phyloP scores from a whole-genome alignment of 2,329 filamentous ascomycete species.

The Aspergillus pseudonomiae region DNA sequence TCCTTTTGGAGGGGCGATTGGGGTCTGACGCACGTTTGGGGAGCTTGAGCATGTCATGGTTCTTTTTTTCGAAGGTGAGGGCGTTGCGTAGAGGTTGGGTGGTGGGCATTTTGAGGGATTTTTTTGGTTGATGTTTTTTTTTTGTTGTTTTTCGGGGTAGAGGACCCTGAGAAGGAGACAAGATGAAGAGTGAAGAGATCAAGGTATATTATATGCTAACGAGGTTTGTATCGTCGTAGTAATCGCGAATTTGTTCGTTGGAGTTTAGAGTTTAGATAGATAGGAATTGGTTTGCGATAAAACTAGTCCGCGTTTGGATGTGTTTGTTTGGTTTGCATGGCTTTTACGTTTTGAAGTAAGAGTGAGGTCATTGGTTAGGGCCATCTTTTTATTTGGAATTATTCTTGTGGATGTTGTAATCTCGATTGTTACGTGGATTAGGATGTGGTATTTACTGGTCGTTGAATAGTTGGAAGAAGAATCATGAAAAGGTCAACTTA shows the following conservation, averaged over 20 bases:
- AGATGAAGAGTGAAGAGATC: background rate
- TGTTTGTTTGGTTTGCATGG: conserved; percentile 7
- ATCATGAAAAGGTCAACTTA: no score
- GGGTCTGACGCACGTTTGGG: conserved; percentile 35
- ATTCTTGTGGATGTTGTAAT: no score
- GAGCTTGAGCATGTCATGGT: conserved; percentile 38
- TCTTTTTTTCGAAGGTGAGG: conserved; percentile 45
- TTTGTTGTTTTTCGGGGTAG: background rate
- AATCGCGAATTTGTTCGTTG: background rate
- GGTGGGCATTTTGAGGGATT: conserved; percentile 5
- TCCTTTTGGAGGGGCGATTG: background rate
- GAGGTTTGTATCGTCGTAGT: background rate
- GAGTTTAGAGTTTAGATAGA: background rate
- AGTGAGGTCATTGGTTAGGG: background rate
- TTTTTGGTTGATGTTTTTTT: background rate
- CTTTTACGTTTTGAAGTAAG: background rate
- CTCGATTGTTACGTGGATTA: no score
- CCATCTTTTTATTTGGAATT: no score
- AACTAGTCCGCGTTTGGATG: background rate
- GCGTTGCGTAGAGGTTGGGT: conserved; percentile 26
- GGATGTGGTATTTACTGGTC: no score
- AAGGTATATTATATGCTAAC: background rate
- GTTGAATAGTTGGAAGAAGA: no score
- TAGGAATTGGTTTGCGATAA: conserved; percentile 1
- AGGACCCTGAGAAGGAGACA: no score